phyloP scores from a whole-genome alignment of 805 yeast species.

The Barnettozyma vustinii region DNA sequence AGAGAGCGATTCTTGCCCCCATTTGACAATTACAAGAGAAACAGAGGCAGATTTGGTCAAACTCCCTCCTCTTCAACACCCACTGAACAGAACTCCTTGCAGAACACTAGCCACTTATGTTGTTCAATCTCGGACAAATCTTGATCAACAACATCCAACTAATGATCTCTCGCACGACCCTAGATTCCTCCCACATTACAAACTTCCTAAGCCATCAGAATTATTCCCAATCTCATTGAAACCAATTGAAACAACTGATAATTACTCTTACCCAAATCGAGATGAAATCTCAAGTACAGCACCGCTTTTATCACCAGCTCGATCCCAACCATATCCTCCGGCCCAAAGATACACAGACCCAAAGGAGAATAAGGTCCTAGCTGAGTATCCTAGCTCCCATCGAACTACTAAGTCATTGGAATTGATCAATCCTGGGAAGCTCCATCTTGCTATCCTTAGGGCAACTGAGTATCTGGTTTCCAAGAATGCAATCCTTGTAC shows the following conservation, averaged over 20 bases:
- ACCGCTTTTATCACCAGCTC: background rate
- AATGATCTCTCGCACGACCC: background rate
- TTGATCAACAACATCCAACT: background rate
- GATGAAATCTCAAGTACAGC: background rate
- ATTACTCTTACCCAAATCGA: background rate
- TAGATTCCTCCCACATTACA: too few relatives aligned
- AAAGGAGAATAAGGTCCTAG: too few relatives aligned
- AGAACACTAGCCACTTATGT: background rate
- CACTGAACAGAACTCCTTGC: background rate
- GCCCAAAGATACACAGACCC: background rate
- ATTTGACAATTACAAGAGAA: background rate
- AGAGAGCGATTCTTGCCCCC: background rate
- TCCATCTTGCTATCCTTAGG: background rate
- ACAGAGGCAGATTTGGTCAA: background rate
- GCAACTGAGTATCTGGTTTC: background rate
- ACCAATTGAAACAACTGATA: background rate
- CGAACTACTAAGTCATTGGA: background rate
- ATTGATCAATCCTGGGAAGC: background rate
- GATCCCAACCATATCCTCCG: background rate
- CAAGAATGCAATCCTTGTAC: background rate
- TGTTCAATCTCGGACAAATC: background rate
- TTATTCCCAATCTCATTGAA: background rate
- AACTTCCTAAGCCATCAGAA: background rate
- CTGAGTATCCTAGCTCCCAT: background rate
- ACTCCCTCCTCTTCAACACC: background rate